These are phyloP conservation scores for Pseudopithomyces chartarum DNA, from an alignment of 2,329 filamentous ascomycete species.

Conservation along the genomic window DNA sequence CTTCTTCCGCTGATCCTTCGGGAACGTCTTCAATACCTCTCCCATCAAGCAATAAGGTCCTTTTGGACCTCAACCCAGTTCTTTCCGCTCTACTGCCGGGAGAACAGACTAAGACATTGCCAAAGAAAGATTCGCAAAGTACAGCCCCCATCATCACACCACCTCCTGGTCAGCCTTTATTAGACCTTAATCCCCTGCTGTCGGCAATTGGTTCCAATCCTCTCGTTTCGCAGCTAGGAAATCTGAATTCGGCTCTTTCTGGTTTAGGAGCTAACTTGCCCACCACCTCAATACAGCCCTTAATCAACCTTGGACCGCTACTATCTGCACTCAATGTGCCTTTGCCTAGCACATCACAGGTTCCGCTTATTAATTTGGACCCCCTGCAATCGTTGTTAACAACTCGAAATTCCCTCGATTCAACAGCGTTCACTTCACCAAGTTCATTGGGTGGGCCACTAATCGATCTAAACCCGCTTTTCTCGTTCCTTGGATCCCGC, in stretches of 20 bases:
- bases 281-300: background rate
- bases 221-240: background rate
- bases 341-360: background rate
- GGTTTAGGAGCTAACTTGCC: background rate
- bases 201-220: background rate
- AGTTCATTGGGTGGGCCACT: background rate
- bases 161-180: background rate
- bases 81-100: background rate
- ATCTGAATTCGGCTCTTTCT: background rate
- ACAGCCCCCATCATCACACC: background rate
- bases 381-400: background rate
- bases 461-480: background rate
- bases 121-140: background rate
- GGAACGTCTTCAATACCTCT: background rate
- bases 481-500: background rate
- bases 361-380: background rate
- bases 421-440: background rate
- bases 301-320: constrained; percentile 1
- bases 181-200: background rate
- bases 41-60: background rate
- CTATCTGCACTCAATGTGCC: background rate
- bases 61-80: background rate
- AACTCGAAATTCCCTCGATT: background rate
- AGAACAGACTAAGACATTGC: background rate
- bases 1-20: too few relatives aligned